Evolutionary conservation across 2,329 filamentous ascomycete species (phyloP), one percentile per base, ranked within the genome.

Genomic region (Cladobotryum protrusum): DNA sequence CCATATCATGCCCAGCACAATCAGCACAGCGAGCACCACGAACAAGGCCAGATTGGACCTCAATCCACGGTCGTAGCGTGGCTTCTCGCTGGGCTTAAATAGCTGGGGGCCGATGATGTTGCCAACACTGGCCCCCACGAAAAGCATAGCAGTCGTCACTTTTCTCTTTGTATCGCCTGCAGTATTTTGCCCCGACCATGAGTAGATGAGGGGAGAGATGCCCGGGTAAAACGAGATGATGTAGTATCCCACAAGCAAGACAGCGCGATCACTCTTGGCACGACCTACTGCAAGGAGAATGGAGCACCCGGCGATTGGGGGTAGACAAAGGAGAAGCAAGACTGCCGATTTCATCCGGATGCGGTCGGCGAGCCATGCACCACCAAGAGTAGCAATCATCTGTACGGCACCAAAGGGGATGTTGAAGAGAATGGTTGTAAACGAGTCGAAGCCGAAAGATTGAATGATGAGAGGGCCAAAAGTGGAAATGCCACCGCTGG

Each of bases 161-260:
- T 85, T 85, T 53, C 81, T 76, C 61, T 86, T 86, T 0, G 83
- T 86, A 52, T 86, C 81, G 0, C 82, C 83, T 2, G 73, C 82
- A 0, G 82, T 81, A 54, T 83, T 82, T 45, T 79, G 77, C 0
- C 73, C 74, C 0, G 72, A 74, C 76, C 76, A 81, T 0, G 75
- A 74, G 58, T 79, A 81, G 18, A 81, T 74, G 47, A 82, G 63
- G 0, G 78, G 81, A 2, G 79, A 75, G 32, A 72, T 69, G 8
- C 60, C 81, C 0, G 79, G 78, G 46, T 83, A 82, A 7, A 82
- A 73, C 0, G 77, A 82, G 37, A 81, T 78, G 39, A 82, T 67
- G 50, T 81, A 82, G 58, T 82, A 83, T 1, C 79, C 80, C 1
- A 73, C 72, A 1, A 84, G 67, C 2, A 83, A 62, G 0, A 75